These are phyloP conservation scores for Penicillium goetzii DNA, from an alignment of 495 filamentous ascomycete species.

Conservation along the genomic window DNA sequence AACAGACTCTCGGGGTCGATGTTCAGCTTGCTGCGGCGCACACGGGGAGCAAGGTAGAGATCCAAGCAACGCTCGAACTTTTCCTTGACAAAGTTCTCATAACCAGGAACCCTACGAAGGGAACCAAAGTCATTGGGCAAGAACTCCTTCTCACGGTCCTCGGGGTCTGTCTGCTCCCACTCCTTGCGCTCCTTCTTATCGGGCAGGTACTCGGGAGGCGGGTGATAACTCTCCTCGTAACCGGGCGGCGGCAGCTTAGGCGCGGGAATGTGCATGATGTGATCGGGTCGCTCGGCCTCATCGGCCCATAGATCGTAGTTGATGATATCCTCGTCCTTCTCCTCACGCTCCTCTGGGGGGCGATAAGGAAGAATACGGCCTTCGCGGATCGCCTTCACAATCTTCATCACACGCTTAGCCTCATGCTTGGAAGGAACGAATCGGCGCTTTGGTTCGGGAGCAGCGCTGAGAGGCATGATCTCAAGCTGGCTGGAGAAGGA, in stretches of 20 bases:
- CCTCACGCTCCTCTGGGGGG: slow-evolving; percentile 73
- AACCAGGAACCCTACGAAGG: slow-evolving; percentile 90
- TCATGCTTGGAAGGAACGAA: slow-evolving; percentile 99
- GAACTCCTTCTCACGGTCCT: slow-evolving; percentile 89
- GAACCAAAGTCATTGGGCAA: slow-evolving; percentile 80
- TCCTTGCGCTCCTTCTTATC: slow-evolving; percentile 78
- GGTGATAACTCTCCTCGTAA: slow-evolving; percentile 94
- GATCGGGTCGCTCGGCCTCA: slow-evolving; percentile 78
- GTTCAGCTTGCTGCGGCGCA: slow-evolving; percentile 91
- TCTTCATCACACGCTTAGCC: slow-evolving; percentile 95
- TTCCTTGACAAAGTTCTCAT: slow-evolving; percentile 87
- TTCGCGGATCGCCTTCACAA: slow-evolving; percentile 92
- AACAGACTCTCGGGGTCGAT: slow-evolving; percentile 94
- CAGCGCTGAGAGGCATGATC: slow-evolving; percentile 91
- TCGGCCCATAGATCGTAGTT: slow-evolving; percentile 95
- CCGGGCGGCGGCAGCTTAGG: slow-evolving; percentile 93
- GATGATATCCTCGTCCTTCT: slow-evolving; percentile 68
- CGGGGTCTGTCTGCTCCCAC: slow-evolving; percentile 89
- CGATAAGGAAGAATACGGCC: slow-evolving; percentile 92
- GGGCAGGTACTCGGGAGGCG: slow-evolving; percentile 92
- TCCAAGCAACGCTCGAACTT: slow-evolving; percentile 95
- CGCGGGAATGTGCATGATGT: slow-evolving; percentile 94
- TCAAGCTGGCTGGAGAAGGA: slow-evolving; percentile 91
- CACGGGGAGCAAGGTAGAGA: slow-evolving; percentile 89
- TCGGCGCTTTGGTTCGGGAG: slow-evolving; percentile 92